phyloP scores from a whole-genome alignment of 2,329 filamentous ascomycete genomes.

The Bertia moriformis region DNA sequence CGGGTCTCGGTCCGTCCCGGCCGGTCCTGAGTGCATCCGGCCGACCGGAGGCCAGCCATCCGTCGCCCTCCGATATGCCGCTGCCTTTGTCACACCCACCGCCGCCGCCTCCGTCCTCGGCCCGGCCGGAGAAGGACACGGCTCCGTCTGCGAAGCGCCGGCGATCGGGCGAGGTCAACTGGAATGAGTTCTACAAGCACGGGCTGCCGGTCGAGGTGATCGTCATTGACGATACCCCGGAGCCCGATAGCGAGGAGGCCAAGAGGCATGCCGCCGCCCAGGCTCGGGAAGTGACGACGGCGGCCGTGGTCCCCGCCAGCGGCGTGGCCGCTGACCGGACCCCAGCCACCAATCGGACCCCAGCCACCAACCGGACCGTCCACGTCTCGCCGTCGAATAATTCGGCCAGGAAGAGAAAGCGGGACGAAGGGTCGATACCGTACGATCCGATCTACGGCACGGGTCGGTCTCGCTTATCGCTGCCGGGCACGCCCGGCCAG shows the following conservation, averaged over 20 bases:
- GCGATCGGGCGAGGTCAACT: conserved; percentile 55
- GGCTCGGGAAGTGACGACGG: conserved; percentile 12
- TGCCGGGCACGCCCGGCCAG: conserved; percentile 57
- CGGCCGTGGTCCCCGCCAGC: conserved; percentile 20
- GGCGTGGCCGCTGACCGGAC: conserved; percentile 14
- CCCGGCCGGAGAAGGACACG: too few species aligned
- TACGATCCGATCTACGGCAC: conserved; percentile 63
- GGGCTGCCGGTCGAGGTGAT: conserved; percentile 74
- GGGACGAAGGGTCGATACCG: conserved; percentile 36
- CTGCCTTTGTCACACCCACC: too few species aligned
- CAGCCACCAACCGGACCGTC: conserved; percentile 9
- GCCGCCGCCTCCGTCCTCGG: too few species aligned
- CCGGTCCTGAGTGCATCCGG: too few species aligned
- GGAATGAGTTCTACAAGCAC: conserved; percentile 70
- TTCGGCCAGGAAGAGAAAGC: conserved; percentile 63
- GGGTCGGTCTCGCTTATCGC: conserved; percentile 51
- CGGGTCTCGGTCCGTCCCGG: too few species aligned
- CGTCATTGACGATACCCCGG: conserved; percentile 59
- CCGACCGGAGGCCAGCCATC: too few species aligned
- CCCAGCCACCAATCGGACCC: conserved; percentile 12
- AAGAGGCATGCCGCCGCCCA: too few species aligned
- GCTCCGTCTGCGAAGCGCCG: too few species aligned
- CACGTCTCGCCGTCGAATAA: conserved; percentile 22
- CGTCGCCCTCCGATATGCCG: too few species aligned
- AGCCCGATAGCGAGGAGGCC: conserved; percentile 31